Conservation (phyloP, 2,329 filamentous ascomycete genomes). For the Claviceps paspali region DNA sequence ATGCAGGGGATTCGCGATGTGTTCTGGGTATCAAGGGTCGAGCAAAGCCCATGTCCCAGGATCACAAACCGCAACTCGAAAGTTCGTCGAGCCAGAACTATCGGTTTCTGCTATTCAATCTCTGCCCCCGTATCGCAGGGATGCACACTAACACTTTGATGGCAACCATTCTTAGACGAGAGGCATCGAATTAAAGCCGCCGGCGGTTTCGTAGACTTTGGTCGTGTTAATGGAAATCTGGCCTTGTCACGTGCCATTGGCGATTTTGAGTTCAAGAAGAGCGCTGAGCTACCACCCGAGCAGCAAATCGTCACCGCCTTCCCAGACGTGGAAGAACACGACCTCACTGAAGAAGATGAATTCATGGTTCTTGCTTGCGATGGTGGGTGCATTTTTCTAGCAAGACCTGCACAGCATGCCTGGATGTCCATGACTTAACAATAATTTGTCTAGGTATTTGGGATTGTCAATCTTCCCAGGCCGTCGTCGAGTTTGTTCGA, state of each 20-base stretch:
- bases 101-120: not conserved
- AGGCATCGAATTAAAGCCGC: slow-evolving; percentile 92
- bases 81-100: slow-evolving; percentile 35
- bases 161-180: slow-evolving; percentile 45
- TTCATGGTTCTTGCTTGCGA: slow-evolving; percentile 89
- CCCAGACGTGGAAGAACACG: slow-evolving; percentile 85
- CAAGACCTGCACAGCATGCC: not conserved
- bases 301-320: slow-evolving; percentile 97
- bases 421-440: not conserved
- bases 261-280: slow-evolving; percentile 99
- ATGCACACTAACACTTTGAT: slow-evolving; percentile 1
- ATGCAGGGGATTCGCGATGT: slow-evolving; percentile 89
- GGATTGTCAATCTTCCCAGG: slow-evolving; percentile 98
- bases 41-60: slow-evolving; percentile 95
- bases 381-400: slow-evolving; percentile 38
- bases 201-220: slow-evolving; percentile 95
- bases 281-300: slow-evolving; percentile 89
- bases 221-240: slow-evolving; percentile 94
- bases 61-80: slow-evolving; percentile 98
- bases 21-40: slow-evolving; percentile 93
- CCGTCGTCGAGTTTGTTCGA: slow-evolving; percentile 90
- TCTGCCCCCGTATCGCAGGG: not conserved
- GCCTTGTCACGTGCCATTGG: slow-evolving; percentile 93
- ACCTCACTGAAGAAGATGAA: slow-evolving; percentile 84
- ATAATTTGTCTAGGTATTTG: slow-evolving; percentile 60